Evolutionary conservation across 1,284 basidiomycete genomes (phyloP), one percentile per base, ranked within the genome.

Genomic region (Laetiporus sulphureus): DNA sequence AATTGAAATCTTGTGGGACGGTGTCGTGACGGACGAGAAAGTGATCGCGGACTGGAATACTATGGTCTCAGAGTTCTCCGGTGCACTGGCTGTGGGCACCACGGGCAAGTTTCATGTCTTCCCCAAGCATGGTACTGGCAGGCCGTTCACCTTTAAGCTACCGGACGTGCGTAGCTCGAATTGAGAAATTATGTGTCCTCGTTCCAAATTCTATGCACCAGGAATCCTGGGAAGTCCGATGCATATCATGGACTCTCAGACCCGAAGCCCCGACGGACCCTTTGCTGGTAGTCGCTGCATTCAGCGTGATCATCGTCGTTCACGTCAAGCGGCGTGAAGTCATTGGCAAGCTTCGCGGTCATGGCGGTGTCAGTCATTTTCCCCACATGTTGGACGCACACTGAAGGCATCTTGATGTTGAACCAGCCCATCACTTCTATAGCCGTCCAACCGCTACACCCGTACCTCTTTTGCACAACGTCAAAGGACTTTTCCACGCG

Each of bases 401-500:
- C 22, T 6, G 2, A 5, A 18, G 11, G 24, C 1, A 21, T 47
- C 18, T 39, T 35, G 19, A 46, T 29, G 32, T 39, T 19, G 3
- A 11, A 32, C 20, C 49, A 85, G 83, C 65, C 71, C 29, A 83
- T 87, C 40, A 84, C 79, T 1, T 78, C 76, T 8, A 72, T 87
- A 12, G 69, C 66, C 1, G 73, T 79, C 5, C 79, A 86, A 55
- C 81, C 77, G 3, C 62, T 51, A 0, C 63, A 61, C 27, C 74
- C 79, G 2, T 64, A 82, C 48, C 53, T 82, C 1, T 71, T 84
- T 46, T 79, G 77, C 44, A 83, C 78, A 0, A 83, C 81, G 10
- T 83, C 83, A 0, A 66, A 75, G 32, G 83, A 87, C 57, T 74
- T 75, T 51, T 75, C 80, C 0, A 66, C 72, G 12, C 68, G 84